These are phyloP conservation scores for Kernera saxatilis DNA, from an alignment of 345 rosid species.

Conservation along the genomic window DNA sequence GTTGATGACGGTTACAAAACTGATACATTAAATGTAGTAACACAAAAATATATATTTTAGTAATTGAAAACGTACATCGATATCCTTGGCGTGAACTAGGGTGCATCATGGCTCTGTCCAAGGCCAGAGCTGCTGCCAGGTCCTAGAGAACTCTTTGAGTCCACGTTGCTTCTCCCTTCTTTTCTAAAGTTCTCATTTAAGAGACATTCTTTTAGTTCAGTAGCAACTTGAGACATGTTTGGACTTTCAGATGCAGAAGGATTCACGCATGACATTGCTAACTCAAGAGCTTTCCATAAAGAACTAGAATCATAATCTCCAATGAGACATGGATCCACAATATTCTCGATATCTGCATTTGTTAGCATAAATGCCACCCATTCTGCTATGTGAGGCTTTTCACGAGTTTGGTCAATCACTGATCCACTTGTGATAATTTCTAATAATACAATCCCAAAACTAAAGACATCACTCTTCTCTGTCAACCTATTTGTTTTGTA, in stretches of 20 bases:
- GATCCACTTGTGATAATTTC: conserved; percentile 31
- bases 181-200: no score
- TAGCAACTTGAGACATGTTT: conserved; percentile 22
- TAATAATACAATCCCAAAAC: background rate
- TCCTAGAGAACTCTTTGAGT: no score
- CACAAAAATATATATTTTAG: no score
- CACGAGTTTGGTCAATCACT: conserved; percentile 9
- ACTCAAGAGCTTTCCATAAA: conserved; percentile 33
- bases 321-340: conserved; percentile 34
- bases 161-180: no score
- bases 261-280: conserved; percentile 34
- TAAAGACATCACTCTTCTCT: background rate
- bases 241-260: conserved; percentile 22
- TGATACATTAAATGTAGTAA: no score
- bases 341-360: conserved; percentile 30
- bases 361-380: conserved; percentile 27
- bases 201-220: conserved; percentile 26
- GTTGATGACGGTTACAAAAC: no score
- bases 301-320: conserved; percentile 27
- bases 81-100: no score
- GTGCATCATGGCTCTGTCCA: no score
- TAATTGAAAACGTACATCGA: no score
- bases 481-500: background rate
- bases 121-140: no score
- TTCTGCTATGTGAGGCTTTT: conserved; percentile 10